phyloP scores from a whole-genome alignment of 2,329 filamentous ascomycete genomes.

The Aspergillus jensenii region DNA sequence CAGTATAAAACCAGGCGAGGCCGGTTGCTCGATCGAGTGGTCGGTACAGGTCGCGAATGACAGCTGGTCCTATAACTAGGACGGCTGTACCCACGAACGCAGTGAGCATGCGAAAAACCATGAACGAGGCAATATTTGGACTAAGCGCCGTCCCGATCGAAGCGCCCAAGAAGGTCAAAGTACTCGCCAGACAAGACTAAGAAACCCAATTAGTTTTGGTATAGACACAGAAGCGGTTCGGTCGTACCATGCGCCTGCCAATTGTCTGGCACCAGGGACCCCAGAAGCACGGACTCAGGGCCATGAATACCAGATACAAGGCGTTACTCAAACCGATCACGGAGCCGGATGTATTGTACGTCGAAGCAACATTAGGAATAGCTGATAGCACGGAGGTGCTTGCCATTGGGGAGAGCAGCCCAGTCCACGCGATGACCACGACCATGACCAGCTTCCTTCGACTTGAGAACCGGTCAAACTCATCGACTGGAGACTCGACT shows the following conservation, averaged over 20 bases:
- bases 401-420: slow-evolving; percentile 53
- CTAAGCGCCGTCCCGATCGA: slow-evolving; percentile 72
- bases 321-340: slow-evolving; percentile 75
- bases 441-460: slow-evolving; percentile 6
- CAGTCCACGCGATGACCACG: slow-evolving; percentile 7
- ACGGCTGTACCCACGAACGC: slow-evolving; percentile 76
- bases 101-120: slow-evolving; percentile 71
- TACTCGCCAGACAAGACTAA: slow-evolving; percentile 60
- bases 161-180: slow-evolving; percentile 64
- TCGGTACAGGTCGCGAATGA: slow-evolving; percentile 67
- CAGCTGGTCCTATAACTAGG: slow-evolving; percentile 68
- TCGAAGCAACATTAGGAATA: slow-evolving; percentile 69
- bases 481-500: neutral
- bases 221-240: neutral
- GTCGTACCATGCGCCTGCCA: slow-evolving; percentile 57
- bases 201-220: neutral
- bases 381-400: slow-evolving; percentile 60
- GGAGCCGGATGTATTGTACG: slow-evolving; percentile 64
- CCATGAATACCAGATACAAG: slow-evolving; percentile 74
- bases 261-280: slow-evolving; percentile 69
- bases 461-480: slow-evolving; percentile 5
- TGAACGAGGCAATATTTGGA: slow-evolving; percentile 69
- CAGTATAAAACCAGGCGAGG: slow-evolving; percentile 70
- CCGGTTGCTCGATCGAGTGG: slow-evolving; percentile 70
- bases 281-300: slow-evolving; percentile 67